Percentiles rank a stretch among this genome's conserved stretches.
Evolutionary conservation across 2,329 filamentous ascomycete species (phyloP).

Genomic region (Xylariaceae sp.): DNA sequence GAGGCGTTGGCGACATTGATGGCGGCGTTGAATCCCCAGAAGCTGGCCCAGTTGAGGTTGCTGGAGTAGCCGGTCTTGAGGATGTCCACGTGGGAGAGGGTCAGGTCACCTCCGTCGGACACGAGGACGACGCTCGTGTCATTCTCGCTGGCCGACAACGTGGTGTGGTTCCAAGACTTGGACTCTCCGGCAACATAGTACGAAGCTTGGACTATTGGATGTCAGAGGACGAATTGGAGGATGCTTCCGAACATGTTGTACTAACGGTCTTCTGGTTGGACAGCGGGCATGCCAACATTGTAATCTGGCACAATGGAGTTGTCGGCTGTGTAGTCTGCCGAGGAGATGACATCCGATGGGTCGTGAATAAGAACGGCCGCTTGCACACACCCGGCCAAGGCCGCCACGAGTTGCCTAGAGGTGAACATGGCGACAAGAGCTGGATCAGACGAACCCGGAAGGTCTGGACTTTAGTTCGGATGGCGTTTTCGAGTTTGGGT

Average conservation of each 20-base stretch:
- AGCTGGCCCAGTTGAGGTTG: background rate
- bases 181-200: too few species aligned
- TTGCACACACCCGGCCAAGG: background rate
- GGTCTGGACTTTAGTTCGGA: too few species aligned
- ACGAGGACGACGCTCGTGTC: background rate
- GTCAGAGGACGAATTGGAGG: too few species aligned
- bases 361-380: background rate
- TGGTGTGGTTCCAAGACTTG: background rate
- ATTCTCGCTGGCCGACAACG: background rate
- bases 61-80: background rate
- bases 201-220: too few species aligned
- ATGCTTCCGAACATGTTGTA: background rate
- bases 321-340: background rate
- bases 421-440: too few species aligned
- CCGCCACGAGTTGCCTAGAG: too few species aligned
- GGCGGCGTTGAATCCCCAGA: background rate
- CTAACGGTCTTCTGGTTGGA: background rate
- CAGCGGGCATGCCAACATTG: background rate
- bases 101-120: background rate
- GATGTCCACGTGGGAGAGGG: background rate
- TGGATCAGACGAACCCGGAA: too few species aligned
- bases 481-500: too few species aligned
- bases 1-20: background rate
- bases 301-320: background rate
- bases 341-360: background rate